Evolutionary conservation across 352 stramenopile species (phyloP).

Genomic region (Aphanomyces astaci): DNA sequence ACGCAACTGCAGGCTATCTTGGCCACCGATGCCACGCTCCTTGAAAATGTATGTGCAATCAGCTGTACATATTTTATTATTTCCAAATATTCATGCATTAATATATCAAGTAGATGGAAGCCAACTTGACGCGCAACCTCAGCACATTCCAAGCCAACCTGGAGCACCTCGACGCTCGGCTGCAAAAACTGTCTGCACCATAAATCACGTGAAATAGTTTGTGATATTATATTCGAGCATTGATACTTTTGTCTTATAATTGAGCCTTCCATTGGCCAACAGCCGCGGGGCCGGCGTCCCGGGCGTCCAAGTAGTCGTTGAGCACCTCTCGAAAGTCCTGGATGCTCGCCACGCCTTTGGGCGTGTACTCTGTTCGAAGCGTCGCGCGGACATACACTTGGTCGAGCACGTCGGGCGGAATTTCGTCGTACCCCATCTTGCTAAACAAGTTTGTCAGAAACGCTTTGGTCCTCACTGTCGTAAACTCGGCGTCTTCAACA

Average conservation of each 20-base stretch:
- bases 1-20: conserved; percentile 49
- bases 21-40: conserved; percentile 46
- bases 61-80: background rate
- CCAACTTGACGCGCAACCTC: conserved; percentile 62
- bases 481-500: conserved; percentile 80
- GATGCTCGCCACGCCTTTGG: conserved; percentile 40
- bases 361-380: conserved; percentile 35
- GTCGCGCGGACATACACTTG: conserved; percentile 61
- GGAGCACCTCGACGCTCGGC: conserved; percentile 60
- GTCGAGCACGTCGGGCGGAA: conserved; percentile 55
- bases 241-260: conserved; percentile 24
- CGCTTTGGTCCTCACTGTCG: conserved; percentile 42
- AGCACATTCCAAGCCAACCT: conserved; percentile 73
- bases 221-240: background rate
- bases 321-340: conserved; percentile 66
- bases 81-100: background rate
- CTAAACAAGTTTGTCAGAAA: conserved; percentile 54
- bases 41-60: conserved; percentile 53
- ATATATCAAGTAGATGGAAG: conserved; percentile 49
- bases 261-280: conserved; percentile 46
- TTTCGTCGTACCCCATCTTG: conserved; percentile 34
- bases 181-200: conserved; percentile 39
- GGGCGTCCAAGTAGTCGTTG: conserved; percentile 53
- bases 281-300: conserved; percentile 37
- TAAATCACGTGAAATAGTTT: background rate